A percentile compares a stretch with the other conserved stretches of the same genome.
These are phyloP conservation scores for Reticulascus tulasneorum DNA, from an alignment of 2,329 filamentous ascomycete species.

Conservation along the genomic window DNA sequence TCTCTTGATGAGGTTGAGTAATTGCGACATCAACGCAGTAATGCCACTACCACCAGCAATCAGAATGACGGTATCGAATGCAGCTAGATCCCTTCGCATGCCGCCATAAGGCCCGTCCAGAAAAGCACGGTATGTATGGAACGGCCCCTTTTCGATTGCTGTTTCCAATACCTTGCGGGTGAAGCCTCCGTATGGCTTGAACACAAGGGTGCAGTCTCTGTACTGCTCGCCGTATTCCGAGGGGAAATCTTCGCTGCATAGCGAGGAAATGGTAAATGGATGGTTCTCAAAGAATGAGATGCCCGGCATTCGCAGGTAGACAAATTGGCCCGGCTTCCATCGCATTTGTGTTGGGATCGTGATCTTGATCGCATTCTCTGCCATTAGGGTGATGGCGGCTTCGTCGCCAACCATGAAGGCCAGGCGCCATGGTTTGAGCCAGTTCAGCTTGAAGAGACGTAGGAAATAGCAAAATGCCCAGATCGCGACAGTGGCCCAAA, in stretches of 20 bases:
- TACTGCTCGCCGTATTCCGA: constrained; percentile 87
- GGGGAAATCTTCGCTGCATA: constrained; percentile 90
- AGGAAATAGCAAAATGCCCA: constrained; percentile 71
- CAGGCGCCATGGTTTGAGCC: constrained; percentile 73
- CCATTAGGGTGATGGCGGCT: constrained; percentile 81
- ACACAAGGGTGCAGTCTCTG: constrained; percentile 84
- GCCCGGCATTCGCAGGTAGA: constrained; percentile 90
- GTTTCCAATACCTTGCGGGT: constrained; percentile 80
- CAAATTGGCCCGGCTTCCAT: constrained; percentile 91
- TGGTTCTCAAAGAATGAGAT: constrained; percentile 91
- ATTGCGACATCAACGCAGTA: constrained; percentile 85
- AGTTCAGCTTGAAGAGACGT: constrained; percentile 84
- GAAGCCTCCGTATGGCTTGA: constrained; percentile 88
- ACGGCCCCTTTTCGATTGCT: constrained; percentile 79
- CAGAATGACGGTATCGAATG: constrained; percentile 89
- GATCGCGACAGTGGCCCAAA: constrained; percentile 76
- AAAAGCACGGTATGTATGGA: constrained; percentile 88
- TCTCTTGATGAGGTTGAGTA: constrained; percentile 90
- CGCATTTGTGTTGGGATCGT: constrained; percentile 90
- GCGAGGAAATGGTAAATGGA: constrained; percentile 88
- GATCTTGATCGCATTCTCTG: constrained; percentile 92
- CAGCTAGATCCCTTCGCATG: constrained; percentile 83
- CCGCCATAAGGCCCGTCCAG: constrained; percentile 93
- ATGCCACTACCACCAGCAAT: constrained; percentile 94
- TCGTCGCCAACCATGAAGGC: constrained; percentile 89